Base-by-base conservation (phyloP, 208 protist species). In the Acanthamoeba lenticulata region DNA sequence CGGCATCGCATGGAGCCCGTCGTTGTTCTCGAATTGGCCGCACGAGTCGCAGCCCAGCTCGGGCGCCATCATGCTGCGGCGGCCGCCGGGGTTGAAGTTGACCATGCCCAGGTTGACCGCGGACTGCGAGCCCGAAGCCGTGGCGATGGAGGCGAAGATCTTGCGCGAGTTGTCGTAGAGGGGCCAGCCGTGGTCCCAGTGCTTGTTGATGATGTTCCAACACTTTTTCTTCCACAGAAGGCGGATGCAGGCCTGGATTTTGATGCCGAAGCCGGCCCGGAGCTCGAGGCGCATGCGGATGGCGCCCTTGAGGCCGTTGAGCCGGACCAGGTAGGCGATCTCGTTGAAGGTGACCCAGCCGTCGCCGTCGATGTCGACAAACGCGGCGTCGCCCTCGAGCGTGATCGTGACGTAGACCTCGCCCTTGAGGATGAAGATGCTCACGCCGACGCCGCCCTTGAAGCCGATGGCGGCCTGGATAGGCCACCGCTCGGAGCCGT, bases 361-460 rank as follows among this genome's bases (percentile, higher is more conserved):
- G 65, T 81, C 65, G 55, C 38, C 11, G 65, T 93, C 65, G 40
- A 81, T 13, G 45, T 93, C 65, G 42, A 81, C 44, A 32, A 93
- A 81, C 19, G 21, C n/a, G n/a, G 34, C 65, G 44, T 49, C 29
- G 55, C 55, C 89, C 55, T 74, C 45, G 0, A 93, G 38, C 11
- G 55, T 49, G 55, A 93, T 29, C 19, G 62, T 60, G 62, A 81
- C 40, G n/a, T 62, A 93, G 89, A 38, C 62, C 21, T 74, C 27
- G 40, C 62, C 89, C n/a, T 38, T 36, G 45, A 93, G 81, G 89
- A 93, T 93, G 65, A 93, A 93, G 89, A 93, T 60, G 38, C 62
- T 32, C 17, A 93, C 34, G n/a, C 19, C 90, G 29, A 93, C 89
- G 34, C 65, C 65, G 89, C 89, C 89, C 13, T 47, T 42, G 29